phyloP scores from a whole-genome alignment of 495 filamentous ascomycete genomes.

The Penicillium lividum region DNA sequence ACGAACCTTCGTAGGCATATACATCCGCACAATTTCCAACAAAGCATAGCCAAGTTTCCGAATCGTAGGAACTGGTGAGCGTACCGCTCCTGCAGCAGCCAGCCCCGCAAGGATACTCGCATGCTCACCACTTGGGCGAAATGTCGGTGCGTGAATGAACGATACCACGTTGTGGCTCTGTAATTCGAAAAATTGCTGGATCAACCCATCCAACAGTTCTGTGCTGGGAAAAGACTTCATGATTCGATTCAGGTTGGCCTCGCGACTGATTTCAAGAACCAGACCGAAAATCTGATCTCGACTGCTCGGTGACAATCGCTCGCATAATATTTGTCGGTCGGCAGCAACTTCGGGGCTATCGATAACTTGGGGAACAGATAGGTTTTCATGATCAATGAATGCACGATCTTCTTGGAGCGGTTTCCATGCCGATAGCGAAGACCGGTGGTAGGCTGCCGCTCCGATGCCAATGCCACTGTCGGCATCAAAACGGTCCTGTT shows the following conservation, averaged over 20 bases:
- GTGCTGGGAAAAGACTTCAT: slow-evolving; percentile 62
- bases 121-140: slow-evolving; percentile 49
- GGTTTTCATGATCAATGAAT: slow-evolving; percentile 54
- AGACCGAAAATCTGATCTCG: slow-evolving; percentile 60
- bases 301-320: slow-evolving; percentile 45
- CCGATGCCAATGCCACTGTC: slow-evolving; percentile 33
- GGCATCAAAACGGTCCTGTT: slow-evolving; percentile 21
- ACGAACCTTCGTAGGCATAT: slow-evolving; percentile 48
- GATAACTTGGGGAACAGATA: slow-evolving; percentile 47
- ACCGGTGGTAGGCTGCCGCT: slow-evolving; percentile 41
- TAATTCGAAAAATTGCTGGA: slow-evolving; percentile 59
- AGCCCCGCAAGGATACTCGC: slow-evolving; percentile 58
- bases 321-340: slow-evolving; percentile 28
- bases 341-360: slow-evolving; percentile 31
- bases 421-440: slow-evolving; percentile 56
- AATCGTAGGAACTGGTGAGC: slow-evolving; percentile 55
- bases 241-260: slow-evolving; percentile 45
- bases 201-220: slow-evolving; percentile 58
- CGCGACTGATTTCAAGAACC: slow-evolving; percentile 53
- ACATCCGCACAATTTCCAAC: slow-evolving; percentile 57
- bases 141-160: slow-evolving; percentile 61
- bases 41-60: slow-evolving; percentile 64
- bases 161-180: slow-evolving; percentile 50
- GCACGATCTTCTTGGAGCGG: slow-evolving; percentile 51
- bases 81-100: slow-evolving; percentile 56